Evolutionary conservation across 495 filamentous ascomycete species (phyloP), one percentile per base, ranked within the genome.

Genomic region (Penicillium cataractarum): DNA sequence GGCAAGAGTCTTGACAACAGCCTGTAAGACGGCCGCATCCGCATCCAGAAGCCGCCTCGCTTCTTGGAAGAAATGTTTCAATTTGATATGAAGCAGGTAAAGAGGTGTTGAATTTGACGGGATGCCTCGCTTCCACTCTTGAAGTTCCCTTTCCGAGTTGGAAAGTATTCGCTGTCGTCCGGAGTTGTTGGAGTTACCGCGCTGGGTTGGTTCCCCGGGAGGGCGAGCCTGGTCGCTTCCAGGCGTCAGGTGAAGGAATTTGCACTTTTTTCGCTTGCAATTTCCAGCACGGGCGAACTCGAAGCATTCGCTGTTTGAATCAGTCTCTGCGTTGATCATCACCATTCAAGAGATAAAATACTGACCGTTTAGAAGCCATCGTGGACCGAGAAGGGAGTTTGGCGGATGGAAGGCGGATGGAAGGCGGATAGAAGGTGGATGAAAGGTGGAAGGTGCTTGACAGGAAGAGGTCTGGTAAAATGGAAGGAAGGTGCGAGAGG

Each of bases 1-100:
- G 22, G 73, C 60, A 9, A 77, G 65, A 49, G 40, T 55, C 26
- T 62, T 67, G 29, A 77, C 66, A 6, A 77, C 73, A 27, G 71
- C 65, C 48, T 77, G 75, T 5, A 64, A 55, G 0, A 52, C 62
- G 55, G 65, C 51, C 7, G 63, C 67, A 51, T 76, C 68, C 0
- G 57, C 44, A 6, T 69, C 60, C 49, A 77, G 65, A 7, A 77
- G 71, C 42, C 56, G 39, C 24, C 49, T 58, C 7, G 66, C 68
- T 39, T 64, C 55, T 37, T 61, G 58, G 55, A 73, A 71, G 22
- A 73, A 61, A 19, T n/a, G 27, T 6, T 29, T 27, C 40, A 61
- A n/a, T 2, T 19, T 42, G 40, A 19, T 6, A 19, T 7, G 40
- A 19, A 42, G n/a, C n/a, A 42, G 6, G 9, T 21, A n/a, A 42